Conservation (phyloP, 1,284 basidiomycete genomes). For the Ceratobasidium sp. region DNA sequence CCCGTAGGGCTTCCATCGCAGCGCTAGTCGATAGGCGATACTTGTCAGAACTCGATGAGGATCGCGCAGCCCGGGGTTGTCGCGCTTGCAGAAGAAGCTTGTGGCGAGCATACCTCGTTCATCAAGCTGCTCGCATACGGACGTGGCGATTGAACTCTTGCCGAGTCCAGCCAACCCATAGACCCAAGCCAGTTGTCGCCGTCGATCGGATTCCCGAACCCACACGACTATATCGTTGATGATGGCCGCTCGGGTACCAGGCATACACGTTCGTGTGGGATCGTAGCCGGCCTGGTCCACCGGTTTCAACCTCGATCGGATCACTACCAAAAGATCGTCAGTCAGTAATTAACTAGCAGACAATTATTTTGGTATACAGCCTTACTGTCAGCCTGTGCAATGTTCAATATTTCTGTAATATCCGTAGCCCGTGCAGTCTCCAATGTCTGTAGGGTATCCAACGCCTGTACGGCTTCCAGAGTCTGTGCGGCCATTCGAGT, state of each 20-base stretch:
- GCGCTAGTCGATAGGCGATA: constrained; percentile 22
- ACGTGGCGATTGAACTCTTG: constrained; percentile 52
- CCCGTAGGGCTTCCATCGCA: not conserved
- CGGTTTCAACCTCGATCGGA: not conserved
- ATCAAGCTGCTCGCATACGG: constrained; percentile 49
- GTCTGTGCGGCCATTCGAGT: not conserved
- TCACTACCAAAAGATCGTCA: not conserved
- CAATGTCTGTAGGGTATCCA: too few relatives aligned
- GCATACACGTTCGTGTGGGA: not conserved
- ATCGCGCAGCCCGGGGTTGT: constrained; percentile 13
- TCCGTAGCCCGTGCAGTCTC: too few relatives aligned
- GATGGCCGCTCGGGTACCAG: not conserved
- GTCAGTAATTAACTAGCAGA: too few relatives aligned
- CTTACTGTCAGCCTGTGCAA: too few relatives aligned
- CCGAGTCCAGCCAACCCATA: constrained; percentile 52
- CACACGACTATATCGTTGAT: not conserved
- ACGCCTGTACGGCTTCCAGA: too few relatives aligned
- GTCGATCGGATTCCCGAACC: not conserved
- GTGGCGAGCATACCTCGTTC: constrained; percentile 51
- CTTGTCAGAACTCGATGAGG: constrained; percentile 31
- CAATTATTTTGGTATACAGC: too few relatives aligned
- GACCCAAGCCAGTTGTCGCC: constrained; percentile 48
- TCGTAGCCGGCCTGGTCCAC: not conserved
- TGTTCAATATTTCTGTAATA: too few relatives aligned
- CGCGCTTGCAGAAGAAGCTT: constrained; percentile 50